Evolutionary conservation across 495 filamentous ascomycete species (phyloP).

Genomic region (Parachaetomium inaequale): DNA sequence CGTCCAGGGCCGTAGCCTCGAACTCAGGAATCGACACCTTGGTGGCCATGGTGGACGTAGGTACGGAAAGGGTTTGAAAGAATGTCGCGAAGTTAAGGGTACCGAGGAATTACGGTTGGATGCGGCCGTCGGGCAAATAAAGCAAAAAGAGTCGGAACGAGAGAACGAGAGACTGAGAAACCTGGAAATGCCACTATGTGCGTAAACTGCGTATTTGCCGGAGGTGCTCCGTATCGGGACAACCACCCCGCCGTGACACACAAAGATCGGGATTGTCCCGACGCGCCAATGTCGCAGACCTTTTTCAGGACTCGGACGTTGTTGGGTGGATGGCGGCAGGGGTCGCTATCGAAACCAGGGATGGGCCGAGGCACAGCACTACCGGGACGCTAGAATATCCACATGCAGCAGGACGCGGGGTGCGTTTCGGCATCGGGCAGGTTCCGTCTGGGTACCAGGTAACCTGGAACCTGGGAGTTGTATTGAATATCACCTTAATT

Average conservation of each 20-base stretch:
- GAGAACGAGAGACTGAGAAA: not conserved
- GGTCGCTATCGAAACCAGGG: not conserved
- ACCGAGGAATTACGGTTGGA: not conserved
- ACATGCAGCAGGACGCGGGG: too few relatives aligned
- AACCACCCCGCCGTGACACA: too few relatives aligned
- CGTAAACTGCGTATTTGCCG: not conserved
- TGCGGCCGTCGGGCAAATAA: not conserved
- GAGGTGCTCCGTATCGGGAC: too few relatives aligned
- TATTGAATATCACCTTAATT: too few relatives aligned
- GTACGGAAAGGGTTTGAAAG: not conserved
- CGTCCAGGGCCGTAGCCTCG: conserved; percentile 62
- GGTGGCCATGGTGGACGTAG: conserved; percentile 30
- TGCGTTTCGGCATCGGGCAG: too few relatives aligned
- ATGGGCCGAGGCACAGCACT: not conserved
- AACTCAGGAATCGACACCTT: conserved; percentile 52
- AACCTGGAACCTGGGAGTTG: too few relatives aligned
- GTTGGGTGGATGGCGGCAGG: not conserved
- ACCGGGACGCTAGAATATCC: too few relatives aligned
- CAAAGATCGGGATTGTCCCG: not conserved
- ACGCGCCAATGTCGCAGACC: not conserved
- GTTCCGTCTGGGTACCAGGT: too few relatives aligned
- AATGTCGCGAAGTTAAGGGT: not conserved
- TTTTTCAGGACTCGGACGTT: not conserved
- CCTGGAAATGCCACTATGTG: not conserved
- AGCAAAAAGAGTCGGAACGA: not conserved